Evolutionary conservation across 31 red algal genomes (phyloP).

Genomic region (Endocladia muricata): DNA sequence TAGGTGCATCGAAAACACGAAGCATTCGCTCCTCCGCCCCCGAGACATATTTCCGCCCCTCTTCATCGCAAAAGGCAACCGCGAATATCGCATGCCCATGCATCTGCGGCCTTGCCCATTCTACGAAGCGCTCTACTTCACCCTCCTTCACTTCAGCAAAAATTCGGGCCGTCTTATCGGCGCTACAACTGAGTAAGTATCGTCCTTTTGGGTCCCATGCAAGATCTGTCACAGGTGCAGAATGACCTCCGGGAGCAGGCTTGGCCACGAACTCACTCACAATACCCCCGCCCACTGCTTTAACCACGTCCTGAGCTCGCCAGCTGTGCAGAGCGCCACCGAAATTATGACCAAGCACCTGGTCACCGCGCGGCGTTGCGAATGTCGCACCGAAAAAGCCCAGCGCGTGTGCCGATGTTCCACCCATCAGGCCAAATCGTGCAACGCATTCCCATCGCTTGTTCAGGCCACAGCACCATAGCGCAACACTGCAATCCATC

Average conservation of each 20-base stretch:
- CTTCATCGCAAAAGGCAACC: conserved; percentile 42
- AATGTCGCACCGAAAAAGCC: conserved; percentile 64
- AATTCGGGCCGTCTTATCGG: conserved; percentile 62
- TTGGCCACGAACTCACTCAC: conserved; percentile 28
- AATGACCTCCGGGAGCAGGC: conserved; percentile 53
- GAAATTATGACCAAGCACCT: conserved; percentile 49
- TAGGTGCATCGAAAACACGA: conserved; percentile 66
- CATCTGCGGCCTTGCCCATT: conserved; percentile 68
- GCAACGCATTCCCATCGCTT: conserved; percentile 8
- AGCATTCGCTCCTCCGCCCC: conserved; percentile 66
- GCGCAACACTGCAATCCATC: conserved; percentile 68
- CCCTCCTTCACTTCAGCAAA: conserved; percentile 35
- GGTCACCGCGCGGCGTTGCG: neutral
- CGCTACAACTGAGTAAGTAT: conserved; percentile 46
- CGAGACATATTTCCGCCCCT: conserved; percentile 45
- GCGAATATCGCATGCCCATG: conserved; percentile 67
- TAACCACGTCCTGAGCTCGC: conserved; percentile 5
- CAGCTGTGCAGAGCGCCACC: conserved; percentile 63
- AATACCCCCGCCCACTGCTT: neutral
- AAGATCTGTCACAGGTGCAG: conserved; percentile 40
- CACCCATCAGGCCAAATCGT: conserved; percentile 73
- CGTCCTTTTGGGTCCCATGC: conserved; percentile 62
- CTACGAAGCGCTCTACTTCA: conserved; percentile 19
- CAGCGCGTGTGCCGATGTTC: conserved; percentile 49
- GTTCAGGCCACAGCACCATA: conserved; percentile 36